A percentile compares a stretch with the other conserved stretches of the same genome.
These are phyloP conservation scores for Medicago arabica DNA, from an alignment of 306 rosid genomes.

Conservation along the genomic window DNA sequence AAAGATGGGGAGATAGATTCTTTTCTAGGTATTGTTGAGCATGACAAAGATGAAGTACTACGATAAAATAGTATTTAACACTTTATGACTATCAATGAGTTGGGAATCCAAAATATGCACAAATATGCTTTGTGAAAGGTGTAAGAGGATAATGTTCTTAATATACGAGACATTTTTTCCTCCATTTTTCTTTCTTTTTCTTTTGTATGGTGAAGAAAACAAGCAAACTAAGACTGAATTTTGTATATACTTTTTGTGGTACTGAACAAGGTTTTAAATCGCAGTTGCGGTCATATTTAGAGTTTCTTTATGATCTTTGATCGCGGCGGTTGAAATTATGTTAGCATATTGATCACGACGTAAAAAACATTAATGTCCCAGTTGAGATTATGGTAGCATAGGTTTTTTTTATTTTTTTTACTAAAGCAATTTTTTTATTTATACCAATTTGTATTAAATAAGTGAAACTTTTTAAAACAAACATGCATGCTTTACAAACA, in stretches of 20 bases:
- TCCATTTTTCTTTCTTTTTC: no score
- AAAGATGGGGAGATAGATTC: slow-evolving; percentile 33
- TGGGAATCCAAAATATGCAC: slow-evolving; percentile 16
- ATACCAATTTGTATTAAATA: background rate
- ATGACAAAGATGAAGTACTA: background rate
- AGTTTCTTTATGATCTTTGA: background rate
- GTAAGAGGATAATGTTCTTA: slow-evolving; percentile 15
- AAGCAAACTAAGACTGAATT: background rate
- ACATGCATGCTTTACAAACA: slow-evolving; percentile 16
- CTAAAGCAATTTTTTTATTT: background rate
- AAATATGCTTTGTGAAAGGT: background rate
- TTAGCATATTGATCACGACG: background rate
- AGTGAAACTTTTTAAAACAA: slow-evolving; percentile 1
- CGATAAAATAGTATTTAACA: slow-evolving; percentile 25
- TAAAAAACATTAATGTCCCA: background rate
- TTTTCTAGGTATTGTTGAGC: slow-evolving; percentile 26
- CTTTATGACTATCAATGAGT: background rate
- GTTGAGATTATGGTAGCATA: background rate
- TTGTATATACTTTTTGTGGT: background rate
- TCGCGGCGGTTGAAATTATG: no score
- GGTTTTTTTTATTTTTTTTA: no score
- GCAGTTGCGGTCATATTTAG: background rate
- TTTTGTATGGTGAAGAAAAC: background rate
- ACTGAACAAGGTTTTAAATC: background rate
- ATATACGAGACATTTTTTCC: background rate